These are phyloP conservation scores for Eutypella sp. DNA, from an alignment of 2,329 filamentous ascomycete species.

Conservation along the genomic window DNA sequence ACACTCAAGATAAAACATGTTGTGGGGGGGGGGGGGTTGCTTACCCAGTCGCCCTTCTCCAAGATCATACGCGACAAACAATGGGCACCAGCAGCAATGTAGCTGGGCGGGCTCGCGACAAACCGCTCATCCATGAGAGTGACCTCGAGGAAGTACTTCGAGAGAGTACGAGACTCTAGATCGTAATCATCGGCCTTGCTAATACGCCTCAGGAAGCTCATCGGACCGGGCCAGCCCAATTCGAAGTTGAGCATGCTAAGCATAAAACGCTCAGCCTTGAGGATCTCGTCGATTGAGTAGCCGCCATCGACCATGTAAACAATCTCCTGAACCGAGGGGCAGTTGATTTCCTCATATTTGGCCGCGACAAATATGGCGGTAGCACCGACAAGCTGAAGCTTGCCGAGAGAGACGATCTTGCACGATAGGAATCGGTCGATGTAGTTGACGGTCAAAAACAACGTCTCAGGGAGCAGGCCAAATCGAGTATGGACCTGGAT, in stretches of 20 bases:
- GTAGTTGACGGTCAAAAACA: slow-evolving; percentile 94
- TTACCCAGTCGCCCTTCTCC: slow-evolving; percentile 88
- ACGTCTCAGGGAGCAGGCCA: slow-evolving; percentile 82
- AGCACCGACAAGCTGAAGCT: slow-evolving; percentile 91
- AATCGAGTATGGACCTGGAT: slow-evolving; percentile 95
- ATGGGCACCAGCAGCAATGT: slow-evolving; percentile 84
- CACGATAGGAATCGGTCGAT: slow-evolving; percentile 92
- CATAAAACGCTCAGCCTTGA: slow-evolving; percentile 98
- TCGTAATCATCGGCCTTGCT: slow-evolving; percentile 99
- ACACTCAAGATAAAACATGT: no score
- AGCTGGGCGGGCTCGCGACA: slow-evolving; percentile 85
- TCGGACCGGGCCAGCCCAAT: slow-evolving; percentile 95
- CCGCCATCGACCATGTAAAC: slow-evolving; percentile 97
- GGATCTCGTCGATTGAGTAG: slow-evolving; percentile 84
- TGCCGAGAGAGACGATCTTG: slow-evolving; percentile 92
- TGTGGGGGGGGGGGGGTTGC: slow-evolving; percentile 28
- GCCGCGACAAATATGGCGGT: slow-evolving; percentile 94
- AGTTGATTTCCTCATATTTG: slow-evolving; percentile 99
- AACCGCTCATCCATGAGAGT: slow-evolving; percentile 98
- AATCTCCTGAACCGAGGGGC: slow-evolving; percentile 89
- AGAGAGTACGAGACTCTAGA: slow-evolving; percentile 86
- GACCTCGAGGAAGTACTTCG: slow-evolving; percentile 96
- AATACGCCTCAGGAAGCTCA: slow-evolving; percentile 95
- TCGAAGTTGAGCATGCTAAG: slow-evolving; percentile 93
- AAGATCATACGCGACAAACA: slow-evolving; percentile 86